Evolutionary conservation across 345 rosid species (phyloP).

Genomic region (Arabis alpina): DNA sequence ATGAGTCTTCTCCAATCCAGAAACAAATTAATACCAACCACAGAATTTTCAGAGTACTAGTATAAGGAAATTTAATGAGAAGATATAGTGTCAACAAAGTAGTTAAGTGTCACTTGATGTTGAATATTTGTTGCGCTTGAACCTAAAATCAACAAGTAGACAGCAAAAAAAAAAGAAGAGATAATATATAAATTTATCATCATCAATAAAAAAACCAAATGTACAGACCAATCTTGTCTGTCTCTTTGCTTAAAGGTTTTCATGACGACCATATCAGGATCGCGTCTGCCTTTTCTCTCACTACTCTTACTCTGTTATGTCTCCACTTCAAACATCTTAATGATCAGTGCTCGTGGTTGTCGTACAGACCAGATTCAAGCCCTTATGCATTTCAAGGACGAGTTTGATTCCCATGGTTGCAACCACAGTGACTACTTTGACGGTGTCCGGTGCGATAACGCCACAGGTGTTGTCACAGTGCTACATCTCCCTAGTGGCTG

Average conservation of each 20-base stretch:
- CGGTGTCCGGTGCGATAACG: slow-evolving; percentile 17
- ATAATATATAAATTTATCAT: no score
- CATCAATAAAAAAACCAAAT: not conserved
- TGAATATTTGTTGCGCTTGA: no score
- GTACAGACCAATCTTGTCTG: not conserved
- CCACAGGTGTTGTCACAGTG: not conserved
- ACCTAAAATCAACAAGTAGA: no score
- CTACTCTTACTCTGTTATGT: not conserved
- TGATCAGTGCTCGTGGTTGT: not conserved
- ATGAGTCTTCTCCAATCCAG: no score
- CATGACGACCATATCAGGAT: not conserved
- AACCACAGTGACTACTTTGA: not conserved
- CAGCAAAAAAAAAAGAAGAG: no score
- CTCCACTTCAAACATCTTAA: not conserved
- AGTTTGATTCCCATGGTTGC: slow-evolving; percentile 25
- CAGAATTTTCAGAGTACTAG: no score
- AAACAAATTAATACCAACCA: no score
- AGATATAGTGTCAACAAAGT: no score
- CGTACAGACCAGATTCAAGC: not conserved
- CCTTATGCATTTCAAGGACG: slow-evolving; percentile 3
- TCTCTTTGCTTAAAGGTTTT: not conserved
- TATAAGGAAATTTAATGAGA: no score
- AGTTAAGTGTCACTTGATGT: no score
- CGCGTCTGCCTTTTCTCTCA: not conserved
- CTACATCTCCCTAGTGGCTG: not conserved